Percentiles rank a stretch among this genome's conserved stretches.
Evolutionary conservation across 805 yeast genomes (phyloP).

Genomic region (Starmerella tilneyi): DNA sequence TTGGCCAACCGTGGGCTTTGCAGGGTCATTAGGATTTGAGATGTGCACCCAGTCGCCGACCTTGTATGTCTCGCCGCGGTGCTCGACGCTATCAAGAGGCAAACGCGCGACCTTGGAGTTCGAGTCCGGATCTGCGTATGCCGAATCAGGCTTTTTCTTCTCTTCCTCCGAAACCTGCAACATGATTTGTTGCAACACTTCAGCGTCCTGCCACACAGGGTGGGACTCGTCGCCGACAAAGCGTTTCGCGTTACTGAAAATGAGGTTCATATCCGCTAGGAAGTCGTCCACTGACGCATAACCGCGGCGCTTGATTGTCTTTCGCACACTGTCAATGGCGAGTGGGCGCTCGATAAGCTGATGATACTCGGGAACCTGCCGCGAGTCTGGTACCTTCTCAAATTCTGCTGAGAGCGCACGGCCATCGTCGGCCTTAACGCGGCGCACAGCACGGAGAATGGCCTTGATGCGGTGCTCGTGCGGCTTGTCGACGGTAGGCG

Average conservation of each 20-base stretch:
- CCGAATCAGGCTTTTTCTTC: slow-evolving; percentile 70
- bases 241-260: slow-evolving; percentile 63
- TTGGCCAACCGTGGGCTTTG: slow-evolving; percentile 88
- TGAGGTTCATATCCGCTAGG: slow-evolving; percentile 61
- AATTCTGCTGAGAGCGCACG: slow-evolving; percentile 48
- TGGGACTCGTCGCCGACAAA: slow-evolving; percentile 48
- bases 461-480: slow-evolving; percentile 87
- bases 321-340: slow-evolving; percentile 44
- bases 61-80: slow-evolving; percentile 59
- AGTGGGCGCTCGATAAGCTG: slow-evolving; percentile 36
- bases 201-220: slow-evolving; percentile 51
- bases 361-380: slow-evolving; percentile 43
- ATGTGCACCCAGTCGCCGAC: slow-evolving; percentile 95
- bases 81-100: slow-evolving; percentile 69
- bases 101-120: slow-evolving; percentile 59
- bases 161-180: slow-evolving; percentile 51
- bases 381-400: slow-evolving; percentile 71
- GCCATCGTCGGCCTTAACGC: slow-evolving; percentile 48
- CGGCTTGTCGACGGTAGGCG: slow-evolving; percentile 83
- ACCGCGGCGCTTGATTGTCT: slow-evolving; percentile 74
- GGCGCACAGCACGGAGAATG: slow-evolving; percentile 69
- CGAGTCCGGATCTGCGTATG: slow-evolving; percentile 40
- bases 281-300: slow-evolving; percentile 68
- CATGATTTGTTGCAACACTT: slow-evolving; percentile 51
- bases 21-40: slow-evolving; percentile 75